These are phyloP conservation scores for Xylariaceae sp. DNA, from an alignment of 2,329 filamentous ascomycete genomes.

Conservation along the genomic window DNA sequence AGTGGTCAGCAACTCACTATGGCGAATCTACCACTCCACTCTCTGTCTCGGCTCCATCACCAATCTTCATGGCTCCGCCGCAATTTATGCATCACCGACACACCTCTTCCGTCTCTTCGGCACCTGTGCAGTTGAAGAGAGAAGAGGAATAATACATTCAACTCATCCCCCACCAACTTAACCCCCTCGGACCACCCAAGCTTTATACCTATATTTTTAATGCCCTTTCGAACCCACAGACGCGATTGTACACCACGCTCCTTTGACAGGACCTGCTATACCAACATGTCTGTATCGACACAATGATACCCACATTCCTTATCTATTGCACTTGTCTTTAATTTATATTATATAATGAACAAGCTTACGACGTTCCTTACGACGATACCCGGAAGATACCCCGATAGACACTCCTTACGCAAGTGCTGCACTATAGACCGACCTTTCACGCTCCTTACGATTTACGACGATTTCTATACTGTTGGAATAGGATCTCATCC, in stretches of 20 bases:
- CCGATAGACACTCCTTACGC: conserved; percentile 54
- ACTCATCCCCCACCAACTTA: neutral
- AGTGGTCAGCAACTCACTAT: conserved; percentile 48
- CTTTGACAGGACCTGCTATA: conserved; percentile 45
- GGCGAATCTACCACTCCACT: conserved; percentile 47
- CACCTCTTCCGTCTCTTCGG: conserved; percentile 43
- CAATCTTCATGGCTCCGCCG: conserved; percentile 42
- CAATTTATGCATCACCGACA: conserved; percentile 46
- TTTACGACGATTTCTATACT: conserved; percentile 45
- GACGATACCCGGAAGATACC: conserved; percentile 48
- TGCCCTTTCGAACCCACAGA: conserved; percentile 38
- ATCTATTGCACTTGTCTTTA: conserved; percentile 38
- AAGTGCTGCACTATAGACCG: conserved; percentile 42
- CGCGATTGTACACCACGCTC: conserved; percentile 45
- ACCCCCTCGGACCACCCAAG: conserved; percentile 21
- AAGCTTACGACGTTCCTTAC: conserved; percentile 47
- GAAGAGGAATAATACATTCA: conserved; percentile 37
- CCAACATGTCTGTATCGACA: conserved; percentile 44
- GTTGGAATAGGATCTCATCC: conserved; percentile 44
- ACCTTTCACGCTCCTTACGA: conserved; percentile 43
- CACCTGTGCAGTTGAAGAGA: conserved; percentile 42
- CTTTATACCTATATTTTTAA: conserved; percentile 34
- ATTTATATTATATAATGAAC: conserved; percentile 41
- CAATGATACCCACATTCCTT: conserved; percentile 46
- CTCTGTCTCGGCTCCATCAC: conserved; percentile 44